Evolutionary conservation across 2,329 filamentous ascomycete species (phyloP).

Genomic region (Chrysoporthe austroafricana): DNA sequence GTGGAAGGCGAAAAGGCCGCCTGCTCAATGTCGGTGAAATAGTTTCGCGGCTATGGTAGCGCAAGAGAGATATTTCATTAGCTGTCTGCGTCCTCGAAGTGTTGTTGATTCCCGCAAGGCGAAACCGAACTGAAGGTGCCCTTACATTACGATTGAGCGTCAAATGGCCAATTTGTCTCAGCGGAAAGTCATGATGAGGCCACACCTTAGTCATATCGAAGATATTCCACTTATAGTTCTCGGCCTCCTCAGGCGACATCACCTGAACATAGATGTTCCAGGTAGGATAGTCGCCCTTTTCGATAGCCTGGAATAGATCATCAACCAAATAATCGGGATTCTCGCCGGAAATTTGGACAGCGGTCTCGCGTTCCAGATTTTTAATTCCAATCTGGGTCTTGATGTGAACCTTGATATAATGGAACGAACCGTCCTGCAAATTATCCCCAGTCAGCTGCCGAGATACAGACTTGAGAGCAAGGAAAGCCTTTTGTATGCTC

Average conservation of each 20-base stretch:
- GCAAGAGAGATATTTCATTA: too few relatives aligned
- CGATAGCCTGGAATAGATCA: conserved; percentile 67
- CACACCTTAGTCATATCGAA: conserved; percentile 74
- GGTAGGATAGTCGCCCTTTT: conserved; percentile 61
- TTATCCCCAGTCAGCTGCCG: too few relatives aligned
- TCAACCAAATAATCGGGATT: conserved; percentile 67
- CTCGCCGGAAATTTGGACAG: conserved; percentile 53
- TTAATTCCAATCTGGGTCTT: conserved; percentile 67
- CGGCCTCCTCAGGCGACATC: conserved; percentile 63
- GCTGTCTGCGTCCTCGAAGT: too few relatives aligned
- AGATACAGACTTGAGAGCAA: too few relatives aligned
- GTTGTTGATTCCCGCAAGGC: too few relatives aligned
- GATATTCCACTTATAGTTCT: conserved; percentile 64
- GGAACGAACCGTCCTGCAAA: conserved; percentile 62
- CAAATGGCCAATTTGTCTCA: conserved; percentile 63
- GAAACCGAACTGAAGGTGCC: too few relatives aligned
- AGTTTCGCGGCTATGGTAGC: conserved; percentile 53
- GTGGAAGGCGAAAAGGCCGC: conserved; percentile 67
- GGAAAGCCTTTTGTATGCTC: too few relatives aligned
- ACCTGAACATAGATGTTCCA: conserved; percentile 70
- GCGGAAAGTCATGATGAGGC: conserved; percentile 65
- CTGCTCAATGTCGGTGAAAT: conserved; percentile 72
- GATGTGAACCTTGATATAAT: conserved; percentile 68
- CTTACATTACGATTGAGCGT: conserved; percentile 64
- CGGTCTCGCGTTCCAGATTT: conserved; percentile 62